A percentile compares a stretch with the other conserved stretches of the same genome.
phyloP scores from a whole-genome alignment of 2,329 filamentous ascomycete genomes.

The Graphiopsis chlorocephala region DNA sequence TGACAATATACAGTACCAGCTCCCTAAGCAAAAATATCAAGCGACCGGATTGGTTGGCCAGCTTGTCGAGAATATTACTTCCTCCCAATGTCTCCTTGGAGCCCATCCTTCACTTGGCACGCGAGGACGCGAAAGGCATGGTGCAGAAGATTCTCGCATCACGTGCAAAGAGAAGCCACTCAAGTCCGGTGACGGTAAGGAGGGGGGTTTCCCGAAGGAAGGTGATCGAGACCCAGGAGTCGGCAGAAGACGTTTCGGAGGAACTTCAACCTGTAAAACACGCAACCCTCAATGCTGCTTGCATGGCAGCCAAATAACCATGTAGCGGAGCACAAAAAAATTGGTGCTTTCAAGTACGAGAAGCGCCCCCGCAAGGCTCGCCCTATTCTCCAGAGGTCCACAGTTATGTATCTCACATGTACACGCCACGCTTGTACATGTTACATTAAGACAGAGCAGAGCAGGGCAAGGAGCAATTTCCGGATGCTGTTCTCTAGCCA shows the following conservation, averaged over 20 bases:
- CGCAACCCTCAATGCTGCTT: not conserved
- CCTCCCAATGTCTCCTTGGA: not conserved
- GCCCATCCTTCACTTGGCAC: not conserved
- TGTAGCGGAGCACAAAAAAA: not conserved
- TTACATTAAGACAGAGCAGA: not conserved
- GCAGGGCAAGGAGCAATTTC: constrained; percentile 5
- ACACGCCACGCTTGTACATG: not conserved
- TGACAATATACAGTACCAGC: not conserved
- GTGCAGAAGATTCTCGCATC: not conserved
- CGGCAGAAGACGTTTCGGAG: not conserved
- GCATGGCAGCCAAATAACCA: not conserved
- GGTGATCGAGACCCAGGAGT: not conserved
- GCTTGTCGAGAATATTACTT: not conserved
- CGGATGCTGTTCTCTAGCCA: not conserved
- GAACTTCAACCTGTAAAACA: not conserved
- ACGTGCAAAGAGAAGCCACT: not conserved
- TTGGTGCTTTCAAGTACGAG: not conserved
- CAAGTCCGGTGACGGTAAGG: not conserved
- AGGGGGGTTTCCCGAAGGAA: not conserved
- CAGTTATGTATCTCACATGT: too few relatives aligned
- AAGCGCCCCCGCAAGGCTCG: too few relatives aligned
- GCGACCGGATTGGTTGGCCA: not conserved
- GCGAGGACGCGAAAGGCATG: not conserved
- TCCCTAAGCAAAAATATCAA: not conserved
- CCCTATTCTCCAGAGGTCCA: too few relatives aligned